Conservation (phyloP, 192 early-diverging fungal genomes). For the Coemansia sp. region DNA sequence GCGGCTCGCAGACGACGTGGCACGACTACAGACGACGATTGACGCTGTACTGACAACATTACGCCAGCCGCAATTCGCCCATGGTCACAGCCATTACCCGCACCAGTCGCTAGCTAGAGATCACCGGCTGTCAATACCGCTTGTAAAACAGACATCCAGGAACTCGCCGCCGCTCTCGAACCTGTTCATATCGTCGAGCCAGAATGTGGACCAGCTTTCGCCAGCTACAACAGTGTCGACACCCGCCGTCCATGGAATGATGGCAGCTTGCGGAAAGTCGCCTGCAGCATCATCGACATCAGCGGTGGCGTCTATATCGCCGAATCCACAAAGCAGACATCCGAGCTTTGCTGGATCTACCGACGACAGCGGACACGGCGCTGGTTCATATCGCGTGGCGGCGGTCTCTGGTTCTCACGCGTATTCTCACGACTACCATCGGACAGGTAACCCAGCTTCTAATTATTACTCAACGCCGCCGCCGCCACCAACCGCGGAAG, state of each 20-base stretch:
- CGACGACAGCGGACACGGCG: slow-evolving; percentile 7
- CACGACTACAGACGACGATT: slow-evolving; percentile 37
- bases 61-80: slow-evolving; percentile 9
- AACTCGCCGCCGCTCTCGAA: slow-evolving; percentile 5
- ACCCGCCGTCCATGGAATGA: not conserved
- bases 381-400: not conserved
- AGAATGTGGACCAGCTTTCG: slow-evolving; percentile 4
- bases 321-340: slow-evolving; percentile 8
- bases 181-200: slow-evolving; percentile 1
- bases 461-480: slow-evolving; percentile 17
- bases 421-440: slow-evolving; percentile 12
- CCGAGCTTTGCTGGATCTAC: not conserved
- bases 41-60: slow-evolving; percentile 25
- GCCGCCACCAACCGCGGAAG: slow-evolving; percentile 4
- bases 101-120: not conserved
- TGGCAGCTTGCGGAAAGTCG: not conserved
- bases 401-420: not conserved
- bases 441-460: slow-evolving; percentile 14
- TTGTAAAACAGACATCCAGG: not conserved
- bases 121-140: not conserved
- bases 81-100: slow-evolving; percentile 3
- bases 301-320: not conserved
- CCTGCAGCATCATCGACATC: not conserved
- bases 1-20: slow-evolving; percentile 39
- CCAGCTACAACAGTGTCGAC: not conserved